Conservation (phyloP, 495 filamentous ascomycete genomes). For the Chaetomium cochliodes region DNA sequence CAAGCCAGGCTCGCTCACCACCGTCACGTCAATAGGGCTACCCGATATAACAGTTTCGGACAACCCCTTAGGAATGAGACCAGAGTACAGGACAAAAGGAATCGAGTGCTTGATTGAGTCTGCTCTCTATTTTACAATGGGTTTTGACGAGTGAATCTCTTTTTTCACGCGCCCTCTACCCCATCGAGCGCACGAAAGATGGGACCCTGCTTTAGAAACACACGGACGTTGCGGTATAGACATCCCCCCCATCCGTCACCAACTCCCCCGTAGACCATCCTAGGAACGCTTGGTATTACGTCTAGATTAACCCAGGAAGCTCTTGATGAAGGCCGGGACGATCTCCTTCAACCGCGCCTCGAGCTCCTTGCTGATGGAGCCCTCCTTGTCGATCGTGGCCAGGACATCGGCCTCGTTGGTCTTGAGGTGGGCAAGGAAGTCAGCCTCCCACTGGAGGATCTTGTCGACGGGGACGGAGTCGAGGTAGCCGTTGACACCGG, state of each 20-base stretch:
- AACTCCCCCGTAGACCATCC: conserved; percentile 22
- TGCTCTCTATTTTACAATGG: conserved; percentile 50
- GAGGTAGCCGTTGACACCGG: conserved; percentile 96
- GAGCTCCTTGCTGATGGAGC: conserved; percentile 90
- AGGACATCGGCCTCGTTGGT: conserved; percentile 82
- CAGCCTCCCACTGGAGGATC: conserved; percentile 87
- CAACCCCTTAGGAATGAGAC: not conserved
- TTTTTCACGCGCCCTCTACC: conserved; percentile 40
- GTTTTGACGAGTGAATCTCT: conserved; percentile 42
- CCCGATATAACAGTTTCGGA: too few relatives aligned
- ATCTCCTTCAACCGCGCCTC: conserved; percentile 84
- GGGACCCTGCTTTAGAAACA: conserved; percentile 46
- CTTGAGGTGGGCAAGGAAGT: conserved; percentile 89
- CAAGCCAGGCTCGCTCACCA: too few relatives aligned
- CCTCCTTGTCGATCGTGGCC: conserved; percentile 90
- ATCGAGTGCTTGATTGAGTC: conserved; percentile 52
- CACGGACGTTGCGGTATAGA: conserved; percentile 53
- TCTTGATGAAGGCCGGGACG: conserved; percentile 84
- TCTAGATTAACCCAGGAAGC: conserved; percentile 60
- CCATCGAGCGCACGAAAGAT: conserved; percentile 44
- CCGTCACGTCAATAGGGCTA: too few relatives aligned
- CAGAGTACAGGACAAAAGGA: conserved; percentile 43
- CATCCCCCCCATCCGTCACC: conserved; percentile 38
- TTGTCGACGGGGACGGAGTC: conserved; percentile 82
- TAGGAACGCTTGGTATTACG: conserved; percentile 34